Percentiles rank a stretch among this genome's conserved stretches.
phyloP scores from a whole-genome alignment of 768 basidiomycete species.

The Serendipita vermifera region DNA sequence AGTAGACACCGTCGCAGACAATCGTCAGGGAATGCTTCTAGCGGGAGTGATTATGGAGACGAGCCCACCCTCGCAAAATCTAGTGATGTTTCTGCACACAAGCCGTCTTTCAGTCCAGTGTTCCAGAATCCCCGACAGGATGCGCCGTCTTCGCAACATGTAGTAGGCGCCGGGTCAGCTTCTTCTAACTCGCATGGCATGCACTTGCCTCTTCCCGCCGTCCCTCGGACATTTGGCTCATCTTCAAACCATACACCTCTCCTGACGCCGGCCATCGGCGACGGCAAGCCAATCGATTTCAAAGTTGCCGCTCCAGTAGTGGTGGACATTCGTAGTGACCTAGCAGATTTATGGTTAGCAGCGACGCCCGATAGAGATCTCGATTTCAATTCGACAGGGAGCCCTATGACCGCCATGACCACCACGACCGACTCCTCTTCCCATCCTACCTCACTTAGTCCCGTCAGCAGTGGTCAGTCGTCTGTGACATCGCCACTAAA shows the following conservation, averaged over 20 bases:
- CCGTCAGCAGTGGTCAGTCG: conserved; percentile 46
- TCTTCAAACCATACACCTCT: neutral
- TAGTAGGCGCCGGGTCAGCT: no score
- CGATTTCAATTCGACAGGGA: conserved; percentile 21
- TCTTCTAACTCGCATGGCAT: no score
- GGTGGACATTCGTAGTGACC: conserved; percentile 27
- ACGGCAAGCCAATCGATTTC: conserved; percentile 43
- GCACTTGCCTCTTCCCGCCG: conserved; percentile 15
- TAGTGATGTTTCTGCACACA: conserved; percentile 20
- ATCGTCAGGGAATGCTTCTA: conserved; percentile 1
- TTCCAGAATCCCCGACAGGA: conserved; percentile 24
- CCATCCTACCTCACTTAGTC: conserved; percentile 19
- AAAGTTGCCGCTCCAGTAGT: conserved; percentile 54
- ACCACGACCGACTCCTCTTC: conserved; percentile 23
- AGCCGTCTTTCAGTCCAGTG: conserved; percentile 28
- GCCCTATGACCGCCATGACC: conserved; percentile 19
- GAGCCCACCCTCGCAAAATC: neutral
- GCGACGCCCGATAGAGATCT: conserved; percentile 13
- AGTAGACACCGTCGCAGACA: neutral
- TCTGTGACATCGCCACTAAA: conserved; percentile 27
- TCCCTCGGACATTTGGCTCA: neutral
- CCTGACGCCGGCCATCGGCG: conserved; percentile 49
- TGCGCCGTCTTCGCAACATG: no score
- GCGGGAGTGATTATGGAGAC: conserved; percentile 5
- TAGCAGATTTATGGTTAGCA: conserved; percentile 21